Evolutionary conservation across 495 filamentous ascomycete species (phyloP).

Genomic region (Penicillium fimorum): DNA sequence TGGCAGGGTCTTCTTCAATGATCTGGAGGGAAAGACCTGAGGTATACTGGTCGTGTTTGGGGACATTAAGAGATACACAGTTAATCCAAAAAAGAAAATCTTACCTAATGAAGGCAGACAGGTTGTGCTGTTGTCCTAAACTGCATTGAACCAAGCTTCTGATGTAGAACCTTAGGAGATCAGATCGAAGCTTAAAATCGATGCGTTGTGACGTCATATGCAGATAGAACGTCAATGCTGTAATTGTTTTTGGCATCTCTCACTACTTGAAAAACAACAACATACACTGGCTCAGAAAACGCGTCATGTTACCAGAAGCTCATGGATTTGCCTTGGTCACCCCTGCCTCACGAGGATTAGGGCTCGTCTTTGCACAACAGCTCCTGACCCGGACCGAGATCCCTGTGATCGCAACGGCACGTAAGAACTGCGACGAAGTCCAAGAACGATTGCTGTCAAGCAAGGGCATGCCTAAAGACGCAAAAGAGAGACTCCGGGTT

Average conservation of each 20-base stretch:
- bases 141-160: background rate
- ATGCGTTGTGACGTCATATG: background rate
- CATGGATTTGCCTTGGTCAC: slow-evolving; percentile 38
- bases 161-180: background rate
- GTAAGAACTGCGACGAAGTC: slow-evolving; percentile 53
- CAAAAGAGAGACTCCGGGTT: slow-evolving; percentile 52
- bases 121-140: background rate
- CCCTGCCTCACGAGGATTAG: slow-evolving; percentile 74
- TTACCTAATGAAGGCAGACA: background rate
- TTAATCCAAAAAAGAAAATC: background rate
- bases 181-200: background rate
- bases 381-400: slow-evolving; percentile 62
- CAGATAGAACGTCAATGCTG: background rate
- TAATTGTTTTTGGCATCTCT: background rate
- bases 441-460: slow-evolving; percentile 56
- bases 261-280: background rate
- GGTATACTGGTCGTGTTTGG: background rate
- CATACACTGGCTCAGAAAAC: background rate
- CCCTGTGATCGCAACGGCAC: slow-evolving; percentile 71
- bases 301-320: slow-evolving; percentile 12
- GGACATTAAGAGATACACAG: background rate
- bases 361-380: slow-evolving; percentile 65
- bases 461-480: slow-evolving; percentile 19
- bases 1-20: slow-evolving; percentile 57
- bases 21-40: slow-evolving; percentile 58